Evolutionary conservation across 768 basidiomycete genomes (phyloP), one percentile per base, ranked within the genome.

Genomic region (Rhodocollybia butyracea): DNA sequence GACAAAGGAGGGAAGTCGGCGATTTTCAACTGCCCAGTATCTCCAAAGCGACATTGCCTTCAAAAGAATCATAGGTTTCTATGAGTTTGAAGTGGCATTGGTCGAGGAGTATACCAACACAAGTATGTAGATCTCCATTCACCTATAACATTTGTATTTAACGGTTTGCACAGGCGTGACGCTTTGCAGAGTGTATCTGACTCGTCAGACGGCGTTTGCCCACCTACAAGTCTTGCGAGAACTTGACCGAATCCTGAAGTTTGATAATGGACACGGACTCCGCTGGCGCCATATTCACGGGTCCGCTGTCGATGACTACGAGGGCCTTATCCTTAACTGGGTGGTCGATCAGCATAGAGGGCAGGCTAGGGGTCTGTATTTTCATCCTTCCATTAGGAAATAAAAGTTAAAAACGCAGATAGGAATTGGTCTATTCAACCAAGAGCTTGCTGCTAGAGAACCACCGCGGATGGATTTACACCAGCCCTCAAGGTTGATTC

Each of bases 21-120:
- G 62, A 0, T 55, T 68, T 12, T 41, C 56, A 1, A 10, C 30
- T n/a, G 56, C 63, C 5, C 59, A 58, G 13, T 65, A 64, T 32
- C 22, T 68, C 1, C 66, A 67, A 34, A 63, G 65, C 40, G 63
- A 70, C 47, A 68, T 68, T 41, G 60, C 13, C 2, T 67, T 65
- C 59, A 63, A 63, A 46, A 53, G 63, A 3, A 54, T 67, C 17
- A 47, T 61, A n/a, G 68, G 60, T 0, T 68, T 61, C 50, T 30
- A 58, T 12, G 66, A 70, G 54, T 70, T 70, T 51, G 66, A 68
- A 46, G 30, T 71, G 2, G 63, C 59, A 5, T 48, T 57, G 11
- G 24, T 59, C 11, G 63, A 68, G 36, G 43, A 31, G 5, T 52
- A 60, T 24, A 27, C 46, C 1, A 56, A 62, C 36, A 66, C 64